Base-by-base conservation (phyloP, 306 rosid genomes). In the Canavalia gladiata region DNA sequence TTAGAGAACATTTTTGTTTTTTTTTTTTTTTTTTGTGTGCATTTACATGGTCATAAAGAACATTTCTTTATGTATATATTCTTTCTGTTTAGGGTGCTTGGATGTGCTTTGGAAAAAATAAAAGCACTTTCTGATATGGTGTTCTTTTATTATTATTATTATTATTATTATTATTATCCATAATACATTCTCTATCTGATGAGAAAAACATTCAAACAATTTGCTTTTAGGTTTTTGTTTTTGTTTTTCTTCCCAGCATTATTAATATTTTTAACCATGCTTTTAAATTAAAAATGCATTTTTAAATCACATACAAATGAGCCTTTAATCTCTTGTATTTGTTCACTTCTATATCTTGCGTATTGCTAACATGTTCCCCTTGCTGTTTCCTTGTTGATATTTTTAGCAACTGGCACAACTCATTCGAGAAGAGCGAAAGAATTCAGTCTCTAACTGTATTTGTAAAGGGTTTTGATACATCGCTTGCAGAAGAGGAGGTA, bases 401-500 rank as follows among this genome's bases (percentile, higher is more conserved):
- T 68, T 47, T 31, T 56, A 88, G 91, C 86, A 84, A 66, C 64
- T 90, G 77, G 35, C 3, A 81, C 47, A 75, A 87, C 85, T 84
- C 91, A 13, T 84, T 86, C 66, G 91, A 87, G 71, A 84, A 64
- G 55, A 83, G 86, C 42, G 94, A 84, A 43, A 85, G 82, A 13
- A 72, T 64, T 42, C 58, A 72, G 63, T 55, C 68, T 47, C 77
- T 76, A 8, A 88, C 97, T 6, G 34, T 84, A 35, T 94, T 64
- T 84, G 84, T 89, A 0, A 85, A 87, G 41, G 98, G 94, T 54
- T 89, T 94, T 71, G 91, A 91, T 73, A 62, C 62, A 59, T 74
- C 86, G 8, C 72, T 79, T 2, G 89, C 87, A 6, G 90, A 82
- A 81, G 88, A 84, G 66, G 85, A 92, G 92, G 98, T 94, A 86